Evolutionary conservation across 2,329 filamentous ascomycete species (phyloP), one percentile per base, ranked within the genome.

Genomic region (Orbilia brochopaga): DNA sequence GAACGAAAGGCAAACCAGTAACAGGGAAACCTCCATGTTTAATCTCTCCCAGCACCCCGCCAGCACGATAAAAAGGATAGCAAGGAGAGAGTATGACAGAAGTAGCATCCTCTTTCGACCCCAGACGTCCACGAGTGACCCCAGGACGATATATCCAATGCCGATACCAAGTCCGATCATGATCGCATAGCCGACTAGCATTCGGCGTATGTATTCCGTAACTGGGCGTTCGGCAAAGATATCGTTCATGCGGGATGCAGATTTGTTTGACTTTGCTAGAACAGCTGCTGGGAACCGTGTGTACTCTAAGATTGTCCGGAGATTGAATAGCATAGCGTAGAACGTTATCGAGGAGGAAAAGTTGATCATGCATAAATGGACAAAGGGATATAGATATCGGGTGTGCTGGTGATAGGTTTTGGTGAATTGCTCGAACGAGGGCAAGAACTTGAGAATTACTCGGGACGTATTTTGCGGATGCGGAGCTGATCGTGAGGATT

Each of bases 81-180:
- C 15, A 11, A 64, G 44, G 5, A 64, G 15, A 1, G 42, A 15
- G 35, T 60, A 56, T 1, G 59, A 55, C 2, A 64, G 11, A 2
- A 60, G 19, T 8, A 72, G 21, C 17, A 69, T 42, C 11, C 60
- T 35, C 17, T 52, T 72, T 15, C 66, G 66, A 21, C 66, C 66
- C 54, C 59, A 65, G 2, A 21, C 27, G 24, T 72, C 67, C 4
- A 65, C 55, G 0, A 65, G 32, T 1, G 30, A 21, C 5, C n/a
- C 19, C n/a, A 65, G 56, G 2, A 65, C 6, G 21, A 56, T 11
- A 42, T 65, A 72, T 15, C 60, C 67, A 2, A 17, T 0, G 15
- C 11, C 27, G n/a, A 61, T 52, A 21, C 67, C 60, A 5, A 7
- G 35, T 11, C 24, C 23, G 11, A 32, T 21, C 11, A 65, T 35